A percentile compares a stretch with the other conserved stretches of the same genome.
phyloP scores from a whole-genome alignment of 139 green algal genomes.

The Eudorina sp. region DNA sequence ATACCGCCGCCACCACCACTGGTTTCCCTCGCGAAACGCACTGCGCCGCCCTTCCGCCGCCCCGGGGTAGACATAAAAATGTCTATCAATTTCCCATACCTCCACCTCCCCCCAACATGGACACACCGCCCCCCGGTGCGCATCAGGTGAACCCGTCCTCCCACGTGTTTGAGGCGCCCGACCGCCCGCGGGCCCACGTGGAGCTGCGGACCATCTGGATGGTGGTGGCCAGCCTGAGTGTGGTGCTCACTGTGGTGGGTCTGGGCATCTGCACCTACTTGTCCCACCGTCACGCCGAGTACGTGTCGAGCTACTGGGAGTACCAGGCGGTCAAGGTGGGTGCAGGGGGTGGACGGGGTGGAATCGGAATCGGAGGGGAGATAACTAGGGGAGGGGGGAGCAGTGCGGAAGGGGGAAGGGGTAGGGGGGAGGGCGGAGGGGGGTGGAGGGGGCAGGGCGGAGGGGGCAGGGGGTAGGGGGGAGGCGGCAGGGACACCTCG shows the following conservation, averaged over 20 bases:
- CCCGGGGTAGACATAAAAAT: too few relatives aligned
- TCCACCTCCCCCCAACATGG: neutral
- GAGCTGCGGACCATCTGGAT: conserved; percentile 7
- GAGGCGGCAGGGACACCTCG: neutral
- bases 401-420: neutral
- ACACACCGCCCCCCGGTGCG: neutral
- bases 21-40: too few relatives aligned
- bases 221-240: neutral
- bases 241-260: neutral
- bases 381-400: neutral
- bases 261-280: conserved; percentile 31
- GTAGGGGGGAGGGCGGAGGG: too few relatives aligned
- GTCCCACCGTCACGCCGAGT: conserved; percentile 4
- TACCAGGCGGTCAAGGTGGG: conserved; percentile 43
- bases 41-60: too few relatives aligned
- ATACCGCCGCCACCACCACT: neutral
- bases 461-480: neutral
- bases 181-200: neutral
- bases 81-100: too few relatives aligned
- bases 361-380: neutral
- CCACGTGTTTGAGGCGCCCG: conserved; percentile 19
- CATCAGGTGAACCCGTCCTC: conserved; percentile 12
- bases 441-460: neutral
- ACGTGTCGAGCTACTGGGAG: conserved; percentile 20
- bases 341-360: too few relatives aligned